These are phyloP conservation scores for Chrysoporthe cubensis DNA, from an alignment of 2,329 filamentous ascomycete species.

Conservation along the genomic window DNA sequence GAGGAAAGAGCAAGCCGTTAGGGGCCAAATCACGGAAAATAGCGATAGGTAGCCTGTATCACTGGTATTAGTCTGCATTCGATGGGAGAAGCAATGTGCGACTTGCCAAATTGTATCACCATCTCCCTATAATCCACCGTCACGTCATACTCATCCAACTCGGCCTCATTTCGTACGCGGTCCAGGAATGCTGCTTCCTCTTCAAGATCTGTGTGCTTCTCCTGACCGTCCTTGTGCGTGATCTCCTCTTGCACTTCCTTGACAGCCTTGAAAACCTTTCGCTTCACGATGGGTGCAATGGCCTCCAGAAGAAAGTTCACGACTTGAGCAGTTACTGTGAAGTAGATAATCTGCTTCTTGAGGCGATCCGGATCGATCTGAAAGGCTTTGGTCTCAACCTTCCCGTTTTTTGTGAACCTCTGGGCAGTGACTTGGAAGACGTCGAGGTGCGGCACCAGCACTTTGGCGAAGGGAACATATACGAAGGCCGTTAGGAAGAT, in stretches of 20 bases:
- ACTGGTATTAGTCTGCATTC: slow-evolving; percentile 29
- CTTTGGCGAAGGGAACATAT: slow-evolving; percentile 86
- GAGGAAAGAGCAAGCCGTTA: slow-evolving; percentile 87
- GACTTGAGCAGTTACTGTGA: slow-evolving; percentile 90
- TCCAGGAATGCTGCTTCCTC: slow-evolving; percentile 82
- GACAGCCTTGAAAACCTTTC: slow-evolving; percentile 76
- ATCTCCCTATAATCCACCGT: slow-evolving; percentile 91
- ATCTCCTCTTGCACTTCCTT: slow-evolving; percentile 70
- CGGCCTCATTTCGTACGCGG: slow-evolving; percentile 80
- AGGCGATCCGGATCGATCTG: slow-evolving; percentile 82
- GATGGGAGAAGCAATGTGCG: background rate
- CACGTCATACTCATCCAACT: slow-evolving; percentile 85
- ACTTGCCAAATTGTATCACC: slow-evolving; percentile 75
- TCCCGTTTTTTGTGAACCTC: slow-evolving; percentile 75
- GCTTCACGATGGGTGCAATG: slow-evolving; percentile 83
- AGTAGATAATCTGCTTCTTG: slow-evolving; percentile 91
- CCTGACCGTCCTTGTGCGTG: slow-evolving; percentile 54
- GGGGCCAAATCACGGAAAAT: slow-evolving; percentile 92
- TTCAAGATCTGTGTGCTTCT: slow-evolving; percentile 64
- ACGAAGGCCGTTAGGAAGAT: slow-evolving; percentile 93
- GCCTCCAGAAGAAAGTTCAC: slow-evolving; percentile 86
- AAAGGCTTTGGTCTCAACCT: slow-evolving; percentile 69
- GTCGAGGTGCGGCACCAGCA: slow-evolving; percentile 84
- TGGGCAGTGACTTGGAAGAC: slow-evolving; percentile 77
- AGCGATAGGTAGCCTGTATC: slow-evolving; percentile 78